phyloP scores from a whole-genome alignment of 2,329 filamentous ascomycete species.

The Xylariales sp. region DNA sequence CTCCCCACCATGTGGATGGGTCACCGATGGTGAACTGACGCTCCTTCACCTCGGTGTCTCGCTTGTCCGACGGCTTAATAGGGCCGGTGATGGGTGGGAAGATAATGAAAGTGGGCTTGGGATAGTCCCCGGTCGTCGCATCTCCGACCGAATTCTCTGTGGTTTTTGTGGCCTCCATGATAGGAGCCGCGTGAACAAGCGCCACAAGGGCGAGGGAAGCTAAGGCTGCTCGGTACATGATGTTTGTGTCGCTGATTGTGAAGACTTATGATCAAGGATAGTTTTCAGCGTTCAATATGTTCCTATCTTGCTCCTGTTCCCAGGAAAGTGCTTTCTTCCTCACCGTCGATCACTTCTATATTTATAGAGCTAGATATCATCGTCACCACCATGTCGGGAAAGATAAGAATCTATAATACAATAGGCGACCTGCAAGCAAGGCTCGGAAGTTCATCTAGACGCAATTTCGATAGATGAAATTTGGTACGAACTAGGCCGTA shows the following conservation, averaged over 20 bases:
- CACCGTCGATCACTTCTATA: slow-evolving; percentile 34
- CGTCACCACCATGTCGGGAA: slow-evolving; percentile 30
- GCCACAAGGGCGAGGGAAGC: slow-evolving; percentile 47
- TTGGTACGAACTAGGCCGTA: slow-evolving; percentile 41
- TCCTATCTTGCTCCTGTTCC: slow-evolving; percentile 16
- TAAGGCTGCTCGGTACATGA: slow-evolving; percentile 44
- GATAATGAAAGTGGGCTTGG: slow-evolving; percentile 39
- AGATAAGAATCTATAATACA: slow-evolving; percentile 40
- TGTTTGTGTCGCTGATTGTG: slow-evolving; percentile 15
- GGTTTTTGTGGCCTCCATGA: slow-evolving; percentile 43
- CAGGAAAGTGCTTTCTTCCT: slow-evolving; percentile 13
- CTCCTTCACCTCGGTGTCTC: slow-evolving; percentile 26
- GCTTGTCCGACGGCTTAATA: slow-evolving; percentile 43
- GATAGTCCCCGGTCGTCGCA: slow-evolving; percentile 40
- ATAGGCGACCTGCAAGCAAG: slow-evolving; percentile 29
- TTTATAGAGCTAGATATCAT: slow-evolving; percentile 36
- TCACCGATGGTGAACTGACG: slow-evolving; percentile 37
- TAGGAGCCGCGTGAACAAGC: slow-evolving; percentile 44
- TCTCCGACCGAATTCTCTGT: slow-evolving; percentile 39
- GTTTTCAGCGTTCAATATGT: slow-evolving; percentile 4
- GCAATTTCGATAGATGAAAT: slow-evolving; percentile 50
- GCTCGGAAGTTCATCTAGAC: slow-evolving; percentile 45
- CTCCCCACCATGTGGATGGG: slow-evolving; percentile 35
- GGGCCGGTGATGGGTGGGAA: slow-evolving; percentile 44
- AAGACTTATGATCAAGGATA: slow-evolving; percentile 8